A percentile compares a stretch with the other conserved stretches of the same genome.
Evolutionary conservation across 2,329 filamentous ascomycete genomes (phyloP).

Genomic region (Metarhizium humberi): DNA sequence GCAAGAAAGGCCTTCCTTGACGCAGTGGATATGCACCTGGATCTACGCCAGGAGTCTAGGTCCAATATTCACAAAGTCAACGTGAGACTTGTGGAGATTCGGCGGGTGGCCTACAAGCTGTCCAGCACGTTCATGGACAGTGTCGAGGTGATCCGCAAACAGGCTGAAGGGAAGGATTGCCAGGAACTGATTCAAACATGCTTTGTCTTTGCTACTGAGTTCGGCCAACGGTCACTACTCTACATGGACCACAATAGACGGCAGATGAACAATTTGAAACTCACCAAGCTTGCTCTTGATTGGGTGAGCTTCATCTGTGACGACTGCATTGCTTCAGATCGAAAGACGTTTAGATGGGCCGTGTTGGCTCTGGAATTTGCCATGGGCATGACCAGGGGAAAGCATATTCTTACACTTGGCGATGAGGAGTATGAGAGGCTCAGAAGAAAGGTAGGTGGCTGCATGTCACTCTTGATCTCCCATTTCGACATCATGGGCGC

Average conservation of each 20-base stretch:
- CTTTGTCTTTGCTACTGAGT: conserved; percentile 98
- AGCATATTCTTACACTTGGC: conserved; percentile 83
- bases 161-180: conserved; percentile 76
- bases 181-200: conserved; percentile 96
- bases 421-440: conserved; percentile 80
- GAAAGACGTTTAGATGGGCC: conserved; percentile 95
- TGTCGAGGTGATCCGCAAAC: conserved; percentile 82
- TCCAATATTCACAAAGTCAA: conserved; percentile 93
- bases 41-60: conserved; percentile 82
- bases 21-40: conserved; percentile 73
- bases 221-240: conserved; percentile 85
- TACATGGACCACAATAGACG: conserved; percentile 94
- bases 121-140: conserved; percentile 99
- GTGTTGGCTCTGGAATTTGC: conserved; percentile 92
- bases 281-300: conserved; percentile 86
- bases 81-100: conserved; percentile 81
- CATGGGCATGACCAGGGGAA: conserved; percentile 92
- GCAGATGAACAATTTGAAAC: conserved; percentile 93
- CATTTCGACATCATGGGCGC: conserved; percentile 99
- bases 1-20: conserved; percentile 73
- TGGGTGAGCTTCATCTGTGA: conserved; percentile 99
- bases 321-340: conserved; percentile 87
- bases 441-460: conserved; percentile 83
- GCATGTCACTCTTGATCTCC: conserved; percentile 94
- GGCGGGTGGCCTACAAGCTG: conserved; percentile 90